phyloP scores from a whole-genome alignment of 2,329 filamentous ascomycete species.

The Cladosporium sp. region DNA sequence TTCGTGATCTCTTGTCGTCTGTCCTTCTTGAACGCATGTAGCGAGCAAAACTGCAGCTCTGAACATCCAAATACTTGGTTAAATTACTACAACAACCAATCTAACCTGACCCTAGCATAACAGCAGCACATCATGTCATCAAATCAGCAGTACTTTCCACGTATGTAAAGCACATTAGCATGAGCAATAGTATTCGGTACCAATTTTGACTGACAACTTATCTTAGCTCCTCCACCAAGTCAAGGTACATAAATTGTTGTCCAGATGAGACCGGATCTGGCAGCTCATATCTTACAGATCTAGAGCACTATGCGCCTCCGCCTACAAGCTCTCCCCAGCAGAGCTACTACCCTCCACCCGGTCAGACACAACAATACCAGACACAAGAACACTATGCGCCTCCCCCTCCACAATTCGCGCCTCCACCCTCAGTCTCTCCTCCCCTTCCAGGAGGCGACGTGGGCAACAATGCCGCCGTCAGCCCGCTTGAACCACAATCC shows the following conservation, averaged over 20 bases:
- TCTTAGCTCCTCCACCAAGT: slow-evolving; percentile 18
- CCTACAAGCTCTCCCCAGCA: slow-evolving; percentile 16
- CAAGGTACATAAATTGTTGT: not conserved
- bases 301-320: slow-evolving; percentile 20
- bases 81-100: too few relatives aligned
- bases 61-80: too few relatives aligned
- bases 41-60: too few relatives aligned
- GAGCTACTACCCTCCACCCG: slow-evolving; percentile 25
- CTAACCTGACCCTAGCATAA: too few relatives aligned
- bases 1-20: not conserved
- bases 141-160: slow-evolving; percentile 28
- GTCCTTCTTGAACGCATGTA: not conserved
- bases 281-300: slow-evolving; percentile 15
- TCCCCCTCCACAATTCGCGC: slow-evolving; percentile 30
- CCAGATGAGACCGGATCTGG: too few relatives aligned
- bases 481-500: slow-evolving; percentile 15
- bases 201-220: not conserved
- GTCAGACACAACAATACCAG: slow-evolving; percentile 18
- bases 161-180: slow-evolving; percentile 17
- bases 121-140: slow-evolving; percentile 1
- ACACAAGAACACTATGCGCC: slow-evolving; percentile 21
- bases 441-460: slow-evolving; percentile 27
- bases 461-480: slow-evolving; percentile 17
- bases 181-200: not conserved
- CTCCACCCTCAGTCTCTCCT: slow-evolving; percentile 32